A percentile compares a stretch with the other conserved stretches of the same genome.
Conservation (phyloP, 768 basidiomycete species). For the Tricholoma sp. region DNA sequence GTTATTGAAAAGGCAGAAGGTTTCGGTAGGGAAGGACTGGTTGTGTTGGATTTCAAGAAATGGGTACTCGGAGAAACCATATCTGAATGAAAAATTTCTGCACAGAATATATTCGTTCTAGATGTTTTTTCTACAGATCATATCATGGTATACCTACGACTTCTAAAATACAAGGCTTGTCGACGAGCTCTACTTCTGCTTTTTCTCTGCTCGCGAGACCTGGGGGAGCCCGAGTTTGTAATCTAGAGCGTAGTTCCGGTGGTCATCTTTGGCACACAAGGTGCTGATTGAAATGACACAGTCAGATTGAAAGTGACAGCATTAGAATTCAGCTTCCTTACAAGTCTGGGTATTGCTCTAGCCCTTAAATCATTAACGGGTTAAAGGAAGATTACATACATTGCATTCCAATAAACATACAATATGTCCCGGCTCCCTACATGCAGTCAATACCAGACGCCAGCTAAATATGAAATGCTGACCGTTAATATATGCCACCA, state of each 20-base stretch:
- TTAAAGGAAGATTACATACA: slow-evolving; percentile 28
- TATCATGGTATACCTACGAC: not conserved
- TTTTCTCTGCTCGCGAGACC: slow-evolving; percentile 29
- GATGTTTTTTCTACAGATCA: not conserved
- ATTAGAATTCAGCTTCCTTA: slow-evolving; percentile 22
- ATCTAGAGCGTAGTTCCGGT: slow-evolving; percentile 40
- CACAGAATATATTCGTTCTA: not conserved
- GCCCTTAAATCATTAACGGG: not conserved
- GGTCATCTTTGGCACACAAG: slow-evolving; percentile 57
- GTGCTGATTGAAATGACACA: slow-evolving; percentile 25
- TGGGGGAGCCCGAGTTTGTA: slow-evolving; percentile 45
- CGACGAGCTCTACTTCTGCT: slow-evolving; percentile 9
- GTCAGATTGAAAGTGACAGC: slow-evolving; percentile 5
- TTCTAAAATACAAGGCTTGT: not conserved
- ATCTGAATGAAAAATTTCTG: not conserved
- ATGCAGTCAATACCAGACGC: not conserved
- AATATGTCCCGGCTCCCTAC: slow-evolving; percentile 47
- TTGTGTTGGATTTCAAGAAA: slow-evolving; percentile 51
- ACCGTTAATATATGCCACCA: slow-evolving; percentile 76
- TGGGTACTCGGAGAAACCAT: slow-evolving; percentile 56
- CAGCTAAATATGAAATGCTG: slow-evolving; percentile 13
- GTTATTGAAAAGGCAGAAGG: slow-evolving; percentile 29
- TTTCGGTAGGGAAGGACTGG: slow-evolving; percentile 29
- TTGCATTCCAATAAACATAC: slow-evolving; percentile 48
- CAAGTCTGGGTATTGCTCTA: slow-evolving; percentile 30